Base-by-base conservation (phyloP, 371 early-diverging fungal species). In the Mortierella sp. region DNA sequence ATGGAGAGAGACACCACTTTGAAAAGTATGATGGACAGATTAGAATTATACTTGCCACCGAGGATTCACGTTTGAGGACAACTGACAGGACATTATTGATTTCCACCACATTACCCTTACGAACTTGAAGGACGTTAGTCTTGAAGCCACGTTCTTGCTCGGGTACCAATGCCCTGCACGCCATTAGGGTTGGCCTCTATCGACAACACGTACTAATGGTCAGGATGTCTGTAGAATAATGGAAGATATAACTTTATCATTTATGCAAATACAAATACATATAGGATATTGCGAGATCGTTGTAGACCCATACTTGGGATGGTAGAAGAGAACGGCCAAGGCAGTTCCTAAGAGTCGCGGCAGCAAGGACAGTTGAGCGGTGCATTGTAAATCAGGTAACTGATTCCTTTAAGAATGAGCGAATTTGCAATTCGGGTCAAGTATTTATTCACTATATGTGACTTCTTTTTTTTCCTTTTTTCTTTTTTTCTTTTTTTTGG, bases 1-100 rank as follows among this genome's bases (percentile, higher is more conserved):
- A 28, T 28, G 28, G 43, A 43, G 43, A 43, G 15, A 43, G 43
- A 43, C 10, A 2, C 43, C 3, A 43, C 8, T 10, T 43, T 43
- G 43, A 3, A 43, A 47, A 5, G 43, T 0, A 10, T 38, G 33
- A 58, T 45, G 24, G 33, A 4, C 19, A 11, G 16, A 32, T 64
- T 19, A 33, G 16, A 40, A 4, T 33, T 45, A 21, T 2, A 38
- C 59, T 63, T 65, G 72, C 81, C 52, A 81, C 81, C 0, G 81
- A 81, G 3, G 81, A 61, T 55, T 81, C 81, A 22, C 81, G 69
- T 52, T 75, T 81, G 57, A 81, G 76, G 16, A 81, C 81, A 19
- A 81, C 67, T 10, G 81, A 61, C 8, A 81, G 67, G 3, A 61
- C 66, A 36, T 68, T 75, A 41, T 75, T 75, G 53, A 81, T 48